A percentile compares a stretch with the other conserved stretches of the same genome.
These are phyloP conservation scores for Plasmodium knowlesi DNA, from an alignment of 169 alveolate species.

Conservation along the genomic window DNA sequence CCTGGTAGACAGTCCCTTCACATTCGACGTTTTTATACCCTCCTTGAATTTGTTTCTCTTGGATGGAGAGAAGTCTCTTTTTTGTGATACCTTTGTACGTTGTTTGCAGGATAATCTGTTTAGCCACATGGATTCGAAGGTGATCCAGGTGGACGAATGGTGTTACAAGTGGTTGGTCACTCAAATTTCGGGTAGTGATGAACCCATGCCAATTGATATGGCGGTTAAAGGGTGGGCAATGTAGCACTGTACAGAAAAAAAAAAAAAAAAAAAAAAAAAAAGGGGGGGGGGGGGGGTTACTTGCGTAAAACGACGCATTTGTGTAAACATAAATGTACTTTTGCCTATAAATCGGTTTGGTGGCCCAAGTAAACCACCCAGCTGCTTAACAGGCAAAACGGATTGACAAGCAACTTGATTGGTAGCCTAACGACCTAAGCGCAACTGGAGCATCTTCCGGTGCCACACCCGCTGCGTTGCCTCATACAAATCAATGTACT, in stretches of 20 bases:
- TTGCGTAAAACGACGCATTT: background rate
- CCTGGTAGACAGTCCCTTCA: constrained; percentile 52
- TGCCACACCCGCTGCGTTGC: constrained; percentile 68
- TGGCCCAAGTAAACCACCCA: background rate
- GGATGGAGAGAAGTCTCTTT: constrained; percentile 12
- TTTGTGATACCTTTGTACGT: constrained; percentile 30
- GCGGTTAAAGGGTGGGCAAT: background rate
- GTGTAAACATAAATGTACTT: background rate
- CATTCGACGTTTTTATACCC: constrained; percentile 45
- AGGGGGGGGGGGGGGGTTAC: too few relatives aligned
- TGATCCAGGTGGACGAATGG: background rate
- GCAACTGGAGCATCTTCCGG: constrained; percentile 42
- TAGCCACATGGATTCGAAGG: constrained; percentile 18
- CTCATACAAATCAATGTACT: constrained; percentile 79
- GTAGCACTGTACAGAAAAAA: background rate
- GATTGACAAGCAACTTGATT: background rate
- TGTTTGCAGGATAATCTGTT: constrained; percentile 15
- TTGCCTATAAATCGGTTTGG: background rate
- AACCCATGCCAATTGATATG: background rate
- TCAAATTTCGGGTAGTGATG: background rate
- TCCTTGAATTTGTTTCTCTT: constrained; percentile 21
- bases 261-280: background rate
- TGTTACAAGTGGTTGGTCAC: background rate
- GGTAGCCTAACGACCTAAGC: background rate
- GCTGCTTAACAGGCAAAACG: background rate